Evolutionary conservation across 179 eudicot species (phyloP).

Genomic region (Kewa caespitosa): DNA sequence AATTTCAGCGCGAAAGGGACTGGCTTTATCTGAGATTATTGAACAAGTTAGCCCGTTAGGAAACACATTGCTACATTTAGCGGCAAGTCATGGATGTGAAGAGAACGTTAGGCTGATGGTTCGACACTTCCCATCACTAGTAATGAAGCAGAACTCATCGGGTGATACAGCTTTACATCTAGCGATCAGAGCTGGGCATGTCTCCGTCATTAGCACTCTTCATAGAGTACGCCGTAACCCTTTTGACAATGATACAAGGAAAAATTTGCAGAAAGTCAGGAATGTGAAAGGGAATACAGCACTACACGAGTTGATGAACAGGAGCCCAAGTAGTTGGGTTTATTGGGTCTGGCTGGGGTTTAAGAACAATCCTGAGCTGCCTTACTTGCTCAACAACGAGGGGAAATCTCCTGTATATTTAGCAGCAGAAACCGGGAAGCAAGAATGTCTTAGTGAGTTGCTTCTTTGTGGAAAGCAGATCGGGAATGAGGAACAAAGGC

Average conservation of each 20-base stretch:
- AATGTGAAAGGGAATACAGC: conserved; percentile 32
- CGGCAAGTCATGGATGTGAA: conserved; percentile 7
- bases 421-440: conserved; percentile 21
- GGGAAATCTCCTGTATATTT: conserved; percentile 28
- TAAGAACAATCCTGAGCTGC: conserved; percentile 1
- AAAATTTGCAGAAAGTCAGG: conserved; percentile 5
- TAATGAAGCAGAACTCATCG: conserved; percentile 10
- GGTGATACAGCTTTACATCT: conserved; percentile 33
- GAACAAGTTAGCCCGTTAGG: conserved; percentile 14
- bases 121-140: not conserved
- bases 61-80: conserved; percentile 33
- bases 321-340: not conserved
- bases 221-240: not conserved
- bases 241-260: not conserved
- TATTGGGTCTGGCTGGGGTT: not conserved
- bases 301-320: conserved; percentile 23
- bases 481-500: not conserved
- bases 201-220: not conserved
- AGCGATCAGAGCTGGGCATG: conserved; percentile 27
- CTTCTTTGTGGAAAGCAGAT: not conserved
- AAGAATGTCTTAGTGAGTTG: conserved; percentile 7
- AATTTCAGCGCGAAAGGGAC: not conserved
- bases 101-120: conserved; percentile 4
- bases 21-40: not conserved
- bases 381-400: conserved; percentile 16